A percentile compares a stretch with the other conserved stretches of the same genome.
These are phyloP conservation scores for Vishniacozyma victoriae DNA, from an alignment of 768 basidiomycete genomes.

Conservation along the genomic window DNA sequence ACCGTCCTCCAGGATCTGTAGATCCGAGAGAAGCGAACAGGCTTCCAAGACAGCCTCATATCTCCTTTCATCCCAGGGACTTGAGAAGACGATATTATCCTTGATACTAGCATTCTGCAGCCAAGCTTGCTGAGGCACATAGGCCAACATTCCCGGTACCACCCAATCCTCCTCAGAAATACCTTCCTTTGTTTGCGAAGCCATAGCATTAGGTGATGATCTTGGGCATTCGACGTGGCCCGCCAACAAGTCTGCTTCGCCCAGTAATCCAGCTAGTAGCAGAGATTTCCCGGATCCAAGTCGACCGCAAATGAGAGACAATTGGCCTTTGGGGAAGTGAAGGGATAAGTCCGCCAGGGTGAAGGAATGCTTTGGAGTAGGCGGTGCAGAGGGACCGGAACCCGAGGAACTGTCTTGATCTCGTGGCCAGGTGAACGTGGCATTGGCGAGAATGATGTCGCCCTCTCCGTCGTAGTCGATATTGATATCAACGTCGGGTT, in stretches of 20 bases:
- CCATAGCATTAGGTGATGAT: slow-evolving; percentile 70
- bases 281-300: slow-evolving; percentile 81
- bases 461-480: slow-evolving; percentile 51
- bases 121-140: slow-evolving; percentile 64
- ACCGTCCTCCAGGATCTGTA: slow-evolving; percentile 61
- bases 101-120: slow-evolving; percentile 77
- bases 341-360: slow-evolving; percentile 70
- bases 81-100: slow-evolving; percentile 75
- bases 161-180: slow-evolving; percentile 63
- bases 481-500: slow-evolving; percentile 64
- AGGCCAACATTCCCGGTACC: slow-evolving; percentile 71
- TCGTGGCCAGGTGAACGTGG: slow-evolving; percentile 85
- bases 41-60: slow-evolving; percentile 74
- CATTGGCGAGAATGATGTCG: slow-evolving; percentile 69
- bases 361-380: slow-evolving; percentile 75
- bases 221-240: slow-evolving; percentile 78
- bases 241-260: slow-evolving; percentile 76
- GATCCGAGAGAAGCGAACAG: slow-evolving; percentile 67
- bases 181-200: slow-evolving; percentile 51
- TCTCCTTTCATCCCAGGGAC: slow-evolving; percentile 66
- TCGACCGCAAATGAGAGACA: slow-evolving; percentile 82
- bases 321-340: slow-evolving; percentile 69
- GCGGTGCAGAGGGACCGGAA: slow-evolving; percentile 54
- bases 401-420: slow-evolving; percentile 57
- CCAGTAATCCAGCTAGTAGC: slow-evolving; percentile 73